Evolutionary conservation across 1,139 yeast species (phyloP).

Genomic region (Protomyces pachydermus): DNA sequence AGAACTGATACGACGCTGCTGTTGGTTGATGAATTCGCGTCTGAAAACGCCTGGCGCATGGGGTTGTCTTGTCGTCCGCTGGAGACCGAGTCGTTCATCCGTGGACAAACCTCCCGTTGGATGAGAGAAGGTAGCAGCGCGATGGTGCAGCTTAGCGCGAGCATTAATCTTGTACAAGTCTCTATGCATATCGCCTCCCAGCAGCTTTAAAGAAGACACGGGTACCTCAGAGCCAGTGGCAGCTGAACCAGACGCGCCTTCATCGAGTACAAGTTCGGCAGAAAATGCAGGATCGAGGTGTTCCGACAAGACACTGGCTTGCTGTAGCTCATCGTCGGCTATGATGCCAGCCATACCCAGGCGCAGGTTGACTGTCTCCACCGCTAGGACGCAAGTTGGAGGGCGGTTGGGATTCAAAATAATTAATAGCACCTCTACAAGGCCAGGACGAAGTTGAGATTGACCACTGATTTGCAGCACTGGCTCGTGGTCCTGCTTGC

Average conservation of each 20-base stretch:
- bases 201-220: slow-evolving; percentile 50
- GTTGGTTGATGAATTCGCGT: slow-evolving; percentile 63
- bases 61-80: slow-evolving; percentile 38
- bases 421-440: too few species aligned
- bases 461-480: too few species aligned
- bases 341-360: neutral
- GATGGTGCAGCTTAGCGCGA: slow-evolving; percentile 31
- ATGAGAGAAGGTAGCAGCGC: slow-evolving; percentile 45
- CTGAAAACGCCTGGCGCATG: slow-evolving; percentile 90
- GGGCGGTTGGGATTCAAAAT: too few species aligned
- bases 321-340: neutral
- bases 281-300: slow-evolving; percentile 17
- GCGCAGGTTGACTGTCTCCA: too few species aligned
- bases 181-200: slow-evolving; percentile 84
- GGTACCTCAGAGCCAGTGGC: slow-evolving; percentile 3
- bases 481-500: too few species aligned
- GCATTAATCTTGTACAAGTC: slow-evolving; percentile 63
- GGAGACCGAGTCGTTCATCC: slow-evolving; percentile 47
- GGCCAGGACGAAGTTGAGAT: too few species aligned
- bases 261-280: neutral
- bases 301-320: slow-evolving; percentile 9
- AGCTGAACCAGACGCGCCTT: neutral
- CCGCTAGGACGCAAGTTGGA: too few species aligned
- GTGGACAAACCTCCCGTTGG: slow-evolving; percentile 36
- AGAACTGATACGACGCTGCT: slow-evolving; percentile 6